These are phyloP conservation scores for Acer campestre DNA, from an alignment of 345 rosid genomes.

Conservation along the genomic window DNA sequence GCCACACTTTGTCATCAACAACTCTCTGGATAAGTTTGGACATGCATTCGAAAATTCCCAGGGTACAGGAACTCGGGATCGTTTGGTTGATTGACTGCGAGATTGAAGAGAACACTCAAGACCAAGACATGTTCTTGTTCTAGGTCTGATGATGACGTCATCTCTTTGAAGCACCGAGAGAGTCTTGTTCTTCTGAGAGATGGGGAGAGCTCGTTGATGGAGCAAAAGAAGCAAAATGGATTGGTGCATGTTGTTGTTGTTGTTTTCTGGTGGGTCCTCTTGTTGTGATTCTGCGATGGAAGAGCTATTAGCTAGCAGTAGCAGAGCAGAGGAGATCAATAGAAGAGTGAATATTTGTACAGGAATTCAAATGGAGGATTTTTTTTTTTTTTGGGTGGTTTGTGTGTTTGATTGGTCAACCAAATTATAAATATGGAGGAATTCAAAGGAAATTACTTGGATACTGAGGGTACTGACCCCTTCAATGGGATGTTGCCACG, in stretches of 20 bases:
- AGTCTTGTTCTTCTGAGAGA: slow-evolving; percentile 52
- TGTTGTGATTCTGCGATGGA: slow-evolving; percentile 15
- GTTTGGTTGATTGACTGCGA: slow-evolving; percentile 73
- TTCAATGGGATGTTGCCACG: too few species aligned
- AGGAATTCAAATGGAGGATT: slow-evolving; percentile 2
- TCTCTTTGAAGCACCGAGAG: slow-evolving; percentile 53
- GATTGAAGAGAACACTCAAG: slow-evolving; percentile 70
- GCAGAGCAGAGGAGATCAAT: neutral
- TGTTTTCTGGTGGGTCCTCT: slow-evolving; percentile 18
- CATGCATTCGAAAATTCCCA: slow-evolving; percentile 80
- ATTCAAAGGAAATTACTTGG: too few species aligned
- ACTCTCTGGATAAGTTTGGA: slow-evolving; percentile 57
- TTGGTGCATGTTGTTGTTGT: slow-evolving; percentile 33
- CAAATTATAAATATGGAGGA: neutral
- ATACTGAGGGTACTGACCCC: too few species aligned
- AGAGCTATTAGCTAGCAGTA: neutral
- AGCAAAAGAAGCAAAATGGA: slow-evolving; percentile 68
- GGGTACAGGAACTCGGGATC: slow-evolving; percentile 75
- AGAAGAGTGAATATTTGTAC: neutral
- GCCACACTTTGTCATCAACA: slow-evolving; percentile 55
- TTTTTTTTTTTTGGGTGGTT: slow-evolving; percentile 2
- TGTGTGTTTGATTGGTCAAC: slow-evolving; percentile 3
- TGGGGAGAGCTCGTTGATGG: slow-evolving; percentile 60
- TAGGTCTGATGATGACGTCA: slow-evolving; percentile 45
- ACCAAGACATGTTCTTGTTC: slow-evolving; percentile 64